Evolutionary conservation across 306 rosid species (phyloP).

Genomic region (Castanea mollissima): DNA sequence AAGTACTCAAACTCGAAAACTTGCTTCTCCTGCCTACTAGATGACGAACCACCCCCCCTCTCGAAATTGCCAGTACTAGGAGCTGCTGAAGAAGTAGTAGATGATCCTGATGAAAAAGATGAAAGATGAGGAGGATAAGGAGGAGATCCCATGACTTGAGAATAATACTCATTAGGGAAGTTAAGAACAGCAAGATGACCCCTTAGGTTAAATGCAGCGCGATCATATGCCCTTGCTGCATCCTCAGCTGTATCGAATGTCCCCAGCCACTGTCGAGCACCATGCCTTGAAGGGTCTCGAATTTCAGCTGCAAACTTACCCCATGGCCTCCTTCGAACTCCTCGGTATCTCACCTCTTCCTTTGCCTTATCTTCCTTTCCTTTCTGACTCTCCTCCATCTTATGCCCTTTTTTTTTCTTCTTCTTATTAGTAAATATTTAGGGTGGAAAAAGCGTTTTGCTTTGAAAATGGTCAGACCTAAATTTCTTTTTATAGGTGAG

Average conservation of each 20-base stretch:
- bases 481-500: not conserved
- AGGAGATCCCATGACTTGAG: slow-evolving; percentile 53
- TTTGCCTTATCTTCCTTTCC: slow-evolving; percentile 41
- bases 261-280: slow-evolving; percentile 79
- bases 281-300: slow-evolving; percentile 71
- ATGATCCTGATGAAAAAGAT: slow-evolving; percentile 11
- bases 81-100: slow-evolving; percentile 15
- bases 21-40: slow-evolving; percentile 33
- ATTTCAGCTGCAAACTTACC: slow-evolving; percentile 90
- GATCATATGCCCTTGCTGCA: slow-evolving; percentile 80
- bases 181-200: slow-evolving; percentile 78
- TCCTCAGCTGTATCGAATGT: slow-evolving; percentile 82
- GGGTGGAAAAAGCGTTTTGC: not conserved
- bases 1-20: slow-evolving; percentile 66
- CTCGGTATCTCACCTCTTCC: slow-evolving; percentile 58
- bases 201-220: slow-evolving; percentile 72
- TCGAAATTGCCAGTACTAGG: slow-evolving; percentile 13
- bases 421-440: not conserved
- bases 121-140: slow-evolving; percentile 58
- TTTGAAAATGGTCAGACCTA: not conserved
- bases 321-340: slow-evolving; percentile 76
- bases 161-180: slow-evolving; percentile 74
- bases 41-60: slow-evolving; percentile 29
- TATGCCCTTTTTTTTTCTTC: not conserved
- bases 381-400: slow-evolving; percentile 50